Conservation (phyloP, 495 filamentous ascomycete genomes). For the Aspergillus haitiensis region DNA sequence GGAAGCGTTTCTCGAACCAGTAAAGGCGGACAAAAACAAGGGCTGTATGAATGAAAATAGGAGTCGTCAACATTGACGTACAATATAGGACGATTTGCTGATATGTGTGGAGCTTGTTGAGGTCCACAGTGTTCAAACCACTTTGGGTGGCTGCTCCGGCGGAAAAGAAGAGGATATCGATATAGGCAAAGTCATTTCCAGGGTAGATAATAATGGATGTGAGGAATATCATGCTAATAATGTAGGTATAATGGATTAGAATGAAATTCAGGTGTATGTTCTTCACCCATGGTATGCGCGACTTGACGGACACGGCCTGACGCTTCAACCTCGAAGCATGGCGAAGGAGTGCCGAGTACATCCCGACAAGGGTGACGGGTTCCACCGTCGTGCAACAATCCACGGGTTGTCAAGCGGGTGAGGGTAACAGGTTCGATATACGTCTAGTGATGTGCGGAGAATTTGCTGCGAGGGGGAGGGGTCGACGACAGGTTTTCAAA, state of each 20-base stretch:
- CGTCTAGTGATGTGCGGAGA: slow-evolving; percentile 12
- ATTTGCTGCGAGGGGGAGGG: slow-evolving; percentile 6
- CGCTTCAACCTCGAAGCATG: background rate
- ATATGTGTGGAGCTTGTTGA: slow-evolving; percentile 72
- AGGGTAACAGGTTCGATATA: slow-evolving; percentile 11
- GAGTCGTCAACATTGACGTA: slow-evolving; percentile 73
- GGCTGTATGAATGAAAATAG: slow-evolving; percentile 83
- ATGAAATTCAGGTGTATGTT: slow-evolving; percentile 79
- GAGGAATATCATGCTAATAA: slow-evolving; percentile 66
- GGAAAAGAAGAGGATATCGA: slow-evolving; percentile 86
- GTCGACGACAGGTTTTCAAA: background rate
- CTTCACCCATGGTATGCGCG: slow-evolving; percentile 37
- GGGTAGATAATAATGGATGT: slow-evolving; percentile 76
- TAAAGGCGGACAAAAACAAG: slow-evolving; percentile 91
- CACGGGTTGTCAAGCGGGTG: background rate
- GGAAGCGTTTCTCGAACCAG: slow-evolving; percentile 96
- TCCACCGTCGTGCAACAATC: slow-evolving; percentile 14
- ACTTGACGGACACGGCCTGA: slow-evolving; percentile 13
- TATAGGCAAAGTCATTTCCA: slow-evolving; percentile 64
- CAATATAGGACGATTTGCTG: slow-evolving; percentile 76
- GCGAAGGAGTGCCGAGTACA: slow-evolving; percentile 36
- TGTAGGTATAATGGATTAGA: slow-evolving; percentile 79
- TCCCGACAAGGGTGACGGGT: slow-evolving; percentile 24
- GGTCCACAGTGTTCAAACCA: slow-evolving; percentile 82
- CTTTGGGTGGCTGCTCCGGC: slow-evolving; percentile 83